Evolutionary conservation across 768 basidiomycete species (phyloP).

Genomic region (Naganishia vishniacii): DNA sequence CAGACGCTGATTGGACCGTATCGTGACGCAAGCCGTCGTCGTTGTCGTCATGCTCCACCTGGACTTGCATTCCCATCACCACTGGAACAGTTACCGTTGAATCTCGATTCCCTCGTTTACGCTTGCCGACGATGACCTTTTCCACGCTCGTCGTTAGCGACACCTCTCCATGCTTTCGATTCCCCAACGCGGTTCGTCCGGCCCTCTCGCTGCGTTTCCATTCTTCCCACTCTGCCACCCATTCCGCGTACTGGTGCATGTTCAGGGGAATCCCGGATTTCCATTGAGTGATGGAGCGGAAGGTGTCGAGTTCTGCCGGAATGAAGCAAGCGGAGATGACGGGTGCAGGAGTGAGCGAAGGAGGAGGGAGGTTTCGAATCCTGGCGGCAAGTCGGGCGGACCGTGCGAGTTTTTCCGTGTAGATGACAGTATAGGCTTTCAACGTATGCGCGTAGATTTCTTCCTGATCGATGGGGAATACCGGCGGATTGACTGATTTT

Average conservation of each 20-base stretch:
- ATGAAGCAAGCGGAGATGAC: background rate
- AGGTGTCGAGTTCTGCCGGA: background rate
- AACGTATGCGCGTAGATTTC: background rate
- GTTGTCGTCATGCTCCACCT: too few relatives aligned
- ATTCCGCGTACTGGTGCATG: background rate
- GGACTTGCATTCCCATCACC: too few relatives aligned
- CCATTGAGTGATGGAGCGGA: background rate
- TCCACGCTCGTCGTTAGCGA: too few relatives aligned
- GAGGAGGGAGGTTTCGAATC: background rate
- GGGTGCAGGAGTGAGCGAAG: too few relatives aligned
- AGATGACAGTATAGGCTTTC: background rate
- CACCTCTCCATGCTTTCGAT: background rate
- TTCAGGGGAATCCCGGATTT: background rate
- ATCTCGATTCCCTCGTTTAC: too few relatives aligned
- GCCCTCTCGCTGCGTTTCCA: background rate
- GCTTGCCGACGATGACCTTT: too few relatives aligned
- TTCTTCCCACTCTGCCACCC: slow-evolving; percentile 8
- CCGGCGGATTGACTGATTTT: background rate
- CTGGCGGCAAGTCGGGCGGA: background rate
- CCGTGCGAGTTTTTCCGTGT: background rate
- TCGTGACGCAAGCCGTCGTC: too few relatives aligned
- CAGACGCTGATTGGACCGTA: too few relatives aligned
- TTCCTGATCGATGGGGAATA: background rate
- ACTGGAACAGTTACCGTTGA: too few relatives aligned
- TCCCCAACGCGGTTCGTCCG: slow-evolving; percentile 12